Evolutionary conservation across 805 yeast genomes (phyloP), one percentile per base, ranked within the genome.

Genomic region (Sugiyamaella marilandica): DNA sequence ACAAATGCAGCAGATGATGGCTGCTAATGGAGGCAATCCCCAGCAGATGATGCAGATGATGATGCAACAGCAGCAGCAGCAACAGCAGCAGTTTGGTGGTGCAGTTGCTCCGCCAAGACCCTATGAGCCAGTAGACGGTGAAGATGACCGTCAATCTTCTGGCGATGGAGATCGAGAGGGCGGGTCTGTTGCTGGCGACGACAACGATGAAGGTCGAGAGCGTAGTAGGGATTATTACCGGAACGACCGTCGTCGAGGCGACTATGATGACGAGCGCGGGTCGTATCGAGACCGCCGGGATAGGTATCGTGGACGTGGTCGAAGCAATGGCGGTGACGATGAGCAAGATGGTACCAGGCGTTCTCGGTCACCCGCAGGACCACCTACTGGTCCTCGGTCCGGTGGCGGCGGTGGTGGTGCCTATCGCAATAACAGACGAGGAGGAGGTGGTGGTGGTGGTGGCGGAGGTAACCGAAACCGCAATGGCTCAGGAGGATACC

Each of bases 1-100:
- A 13, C 68, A 68, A 49, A 62, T 69, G 68, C 74, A 70, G 55
- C 70, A 67, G 50, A 62, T 65, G 64, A 63, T 66, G 70, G 61
- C 59, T 21, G 53, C 52, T 24, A 61, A 60, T 16, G 59, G 29
- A 10, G 52, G 49, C n/a, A 36, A 52, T 34, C 29, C 46, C 16
- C 51, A 34, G 16, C 45, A 35, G 39, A 50, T 57, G 55, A 47
- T 50, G 39, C 59, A 55, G 13, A 59, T 59, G 60, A 57, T 57
- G 58, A 54, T 49, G 45, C 55, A 50, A 32, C 54, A 53, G 16
- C 55, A 45, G 45, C 54, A 49, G 37, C 32, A 21, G 33, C 43
- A 45, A 36, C 51, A 52, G 24, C 31, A 24, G n/a, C 37, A 29
- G 31, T 5, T 4, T 2, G 50, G 47, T 29, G 53, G 53, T 41